phyloP scores from a whole-genome alignment of 179 eudicot species.

The Carnegiea gigantea region DNA sequence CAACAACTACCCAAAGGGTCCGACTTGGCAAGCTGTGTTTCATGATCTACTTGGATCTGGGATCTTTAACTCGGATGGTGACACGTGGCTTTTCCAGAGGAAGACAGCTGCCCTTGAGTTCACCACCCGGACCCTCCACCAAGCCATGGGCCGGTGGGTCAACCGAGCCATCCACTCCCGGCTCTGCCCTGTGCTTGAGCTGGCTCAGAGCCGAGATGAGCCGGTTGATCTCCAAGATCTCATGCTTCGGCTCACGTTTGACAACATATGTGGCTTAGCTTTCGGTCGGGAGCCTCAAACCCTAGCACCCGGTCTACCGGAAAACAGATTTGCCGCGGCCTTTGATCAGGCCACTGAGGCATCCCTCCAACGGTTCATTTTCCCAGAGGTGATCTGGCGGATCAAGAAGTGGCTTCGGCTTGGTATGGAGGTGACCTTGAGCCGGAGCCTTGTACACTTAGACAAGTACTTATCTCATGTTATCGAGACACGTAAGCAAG shows the following conservation, averaged over 20 bases:
- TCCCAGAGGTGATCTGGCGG: slow-evolving; percentile 77
- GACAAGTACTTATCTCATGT: slow-evolving; percentile 70
- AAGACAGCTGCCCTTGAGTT: slow-evolving; percentile 96
- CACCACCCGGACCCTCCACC: slow-evolving; percentile 87
- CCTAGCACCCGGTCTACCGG: slow-evolving; percentile 59
- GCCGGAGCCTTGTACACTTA: slow-evolving; percentile 65
- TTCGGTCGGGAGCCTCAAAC: slow-evolving; percentile 83
- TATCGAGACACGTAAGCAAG: slow-evolving; percentile 71
- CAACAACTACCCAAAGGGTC: slow-evolving; percentile 90
- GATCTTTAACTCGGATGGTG: slow-evolving; percentile 89
- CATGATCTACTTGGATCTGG: slow-evolving; percentile 84
- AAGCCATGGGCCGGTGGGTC: slow-evolving; percentile 96
- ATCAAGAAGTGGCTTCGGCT: slow-evolving; percentile 84
- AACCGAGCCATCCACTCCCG: slow-evolving; percentile 64
- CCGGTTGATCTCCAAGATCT: slow-evolving; percentile 82
- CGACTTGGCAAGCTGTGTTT: slow-evolving; percentile 94
- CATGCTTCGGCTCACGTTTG: slow-evolving; percentile 81
- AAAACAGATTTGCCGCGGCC: slow-evolving; percentile 66
- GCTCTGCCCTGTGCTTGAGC: slow-evolving; percentile 57
- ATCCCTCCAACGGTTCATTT: slow-evolving; percentile 69
- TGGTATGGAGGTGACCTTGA: slow-evolving; percentile 79
- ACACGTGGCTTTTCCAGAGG: slow-evolving; percentile 87
- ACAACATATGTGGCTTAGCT: slow-evolving; percentile 92
- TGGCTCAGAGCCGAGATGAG: slow-evolving; percentile 45
- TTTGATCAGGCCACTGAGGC: slow-evolving; percentile 91